These are phyloP conservation scores for Tetrastigma voinierianum DNA, from an alignment of 164 flowering plant genomes.

Conservation along the genomic window DNA sequence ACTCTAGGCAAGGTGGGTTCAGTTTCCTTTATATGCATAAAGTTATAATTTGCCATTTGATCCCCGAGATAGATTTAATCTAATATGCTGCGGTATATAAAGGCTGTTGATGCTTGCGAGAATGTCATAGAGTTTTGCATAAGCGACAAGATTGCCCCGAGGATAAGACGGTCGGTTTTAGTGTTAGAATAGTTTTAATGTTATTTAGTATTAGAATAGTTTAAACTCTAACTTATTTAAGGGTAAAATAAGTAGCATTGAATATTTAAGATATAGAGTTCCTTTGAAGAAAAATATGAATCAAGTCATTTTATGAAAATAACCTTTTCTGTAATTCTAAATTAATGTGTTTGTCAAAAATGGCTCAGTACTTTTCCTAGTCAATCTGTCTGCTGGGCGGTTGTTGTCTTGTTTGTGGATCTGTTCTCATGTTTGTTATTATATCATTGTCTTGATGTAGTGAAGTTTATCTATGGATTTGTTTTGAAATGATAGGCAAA, in stretches of 20 bases:
- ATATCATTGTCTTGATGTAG: too few relatives aligned
- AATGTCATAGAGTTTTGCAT: constrained; percentile 89
- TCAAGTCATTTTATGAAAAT: constrained; percentile 2
- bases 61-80: background rate
- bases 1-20: constrained; percentile 82
- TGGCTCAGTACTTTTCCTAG: too few relatives aligned
- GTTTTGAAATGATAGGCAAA: too few relatives aligned
- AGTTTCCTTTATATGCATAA: constrained; percentile 3
- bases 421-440: too few relatives aligned
- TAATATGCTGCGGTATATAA: constrained; percentile 54
- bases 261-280: background rate
- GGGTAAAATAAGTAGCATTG: too few relatives aligned
- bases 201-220: background rate
- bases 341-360: too few relatives aligned
- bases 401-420: background rate
- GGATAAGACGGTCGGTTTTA: constrained; percentile 81
- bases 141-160: constrained; percentile 73
- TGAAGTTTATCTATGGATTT: too few relatives aligned
- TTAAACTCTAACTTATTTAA: too few relatives aligned
- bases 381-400: too few relatives aligned
- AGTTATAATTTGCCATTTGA: too few relatives aligned
- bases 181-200: background rate
- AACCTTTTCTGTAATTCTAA: background rate
- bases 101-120: constrained; percentile 99
- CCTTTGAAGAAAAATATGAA: background rate